A percentile compares a stretch with the other conserved stretches of the same genome.
These are phyloP conservation scores for Lunularia cruciata DNA, from an alignment of 225 moss, liverwort and hornwort species.

Conservation along the genomic window DNA sequence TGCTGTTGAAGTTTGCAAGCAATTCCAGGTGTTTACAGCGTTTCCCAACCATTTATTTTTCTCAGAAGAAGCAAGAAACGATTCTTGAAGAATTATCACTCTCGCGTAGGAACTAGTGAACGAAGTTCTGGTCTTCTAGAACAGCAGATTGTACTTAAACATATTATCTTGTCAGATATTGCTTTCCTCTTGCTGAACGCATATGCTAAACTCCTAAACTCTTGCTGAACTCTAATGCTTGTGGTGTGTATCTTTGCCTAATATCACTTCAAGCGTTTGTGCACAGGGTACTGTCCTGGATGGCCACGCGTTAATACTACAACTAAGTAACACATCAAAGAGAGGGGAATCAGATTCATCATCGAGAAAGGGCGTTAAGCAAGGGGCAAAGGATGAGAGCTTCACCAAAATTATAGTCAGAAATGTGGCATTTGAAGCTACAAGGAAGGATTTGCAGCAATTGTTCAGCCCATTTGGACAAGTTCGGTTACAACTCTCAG, in stretches of 20 bases:
- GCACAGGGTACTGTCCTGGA: slow-evolving; percentile 82
- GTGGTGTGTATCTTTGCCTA: background rate
- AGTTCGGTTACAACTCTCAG: slow-evolving; percentile 37
- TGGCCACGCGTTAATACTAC: slow-evolving; percentile 84
- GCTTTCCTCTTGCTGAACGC: background rate
- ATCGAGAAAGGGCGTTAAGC: slow-evolving; percentile 49
- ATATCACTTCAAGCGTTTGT: too few species aligned
- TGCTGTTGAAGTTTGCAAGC: slow-evolving; percentile 75
- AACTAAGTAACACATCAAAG: slow-evolving; percentile 64
- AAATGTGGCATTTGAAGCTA: slow-evolving; percentile 97
- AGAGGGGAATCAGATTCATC: slow-evolving; percentile 49
- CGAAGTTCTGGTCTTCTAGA: too few species aligned
- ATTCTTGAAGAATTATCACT: background rate
- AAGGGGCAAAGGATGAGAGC: slow-evolving; percentile 61
- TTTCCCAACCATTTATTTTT: background rate
- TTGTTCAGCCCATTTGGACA: slow-evolving; percentile 95
- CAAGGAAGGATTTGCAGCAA: slow-evolving; percentile 81
- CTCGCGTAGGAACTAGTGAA: too few species aligned
- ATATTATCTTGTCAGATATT: background rate
- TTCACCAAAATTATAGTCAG: slow-evolving; percentile 90
- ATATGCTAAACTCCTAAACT: too few species aligned
- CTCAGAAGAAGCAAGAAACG: background rate
- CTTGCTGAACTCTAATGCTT: too few species aligned
- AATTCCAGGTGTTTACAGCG: slow-evolving; percentile 86
- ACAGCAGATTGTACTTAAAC: background rate